Percentiles rank a stretch among this genome's conserved stretches.
These are phyloP conservation scores for Melampsora americana DNA, from an alignment of 1,284 basidiomycete species.

Conservation along the genomic window DNA sequence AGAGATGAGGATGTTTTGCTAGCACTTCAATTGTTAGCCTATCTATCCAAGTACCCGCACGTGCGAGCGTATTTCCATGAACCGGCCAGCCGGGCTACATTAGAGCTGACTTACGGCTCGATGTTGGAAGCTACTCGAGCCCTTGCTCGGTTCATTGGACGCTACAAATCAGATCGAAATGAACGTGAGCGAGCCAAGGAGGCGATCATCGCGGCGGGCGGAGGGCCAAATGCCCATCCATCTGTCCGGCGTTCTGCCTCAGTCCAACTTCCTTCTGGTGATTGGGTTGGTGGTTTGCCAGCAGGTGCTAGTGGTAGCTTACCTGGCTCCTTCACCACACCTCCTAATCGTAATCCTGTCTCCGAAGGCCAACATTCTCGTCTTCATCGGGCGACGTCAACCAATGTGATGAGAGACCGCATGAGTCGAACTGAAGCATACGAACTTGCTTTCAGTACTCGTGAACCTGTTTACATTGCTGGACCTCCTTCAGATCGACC, in stretches of 20 bases:
- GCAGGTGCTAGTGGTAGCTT: neutral
- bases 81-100: conserved; percentile 32
- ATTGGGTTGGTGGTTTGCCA: conserved; percentile 2
- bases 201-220: conserved; percentile 47
- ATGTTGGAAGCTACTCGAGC: conserved; percentile 32
- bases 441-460: neutral
- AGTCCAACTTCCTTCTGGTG: conserved; percentile 13
- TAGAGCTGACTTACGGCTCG: conserved; percentile 42
- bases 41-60: conserved; percentile 96
- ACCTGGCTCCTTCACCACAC: neutral
- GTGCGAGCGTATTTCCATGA: conserved; percentile 90
- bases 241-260: conserved; percentile 27
- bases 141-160: conserved; percentile 28
- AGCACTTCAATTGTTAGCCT: conserved; percentile 86
- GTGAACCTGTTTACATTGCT: conserved; percentile 3
- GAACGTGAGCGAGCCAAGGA: conserved; percentile 44
- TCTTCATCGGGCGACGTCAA: conserved; percentile 30
- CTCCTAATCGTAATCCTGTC: conserved; percentile 3
- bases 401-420: conserved; percentile 27
- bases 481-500: neutral
- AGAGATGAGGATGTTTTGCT: conserved; percentile 92
- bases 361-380: neutral
- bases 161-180: conserved; percentile 35
- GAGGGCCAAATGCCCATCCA: neutral
- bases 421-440: conserved; percentile 30